These are phyloP conservation scores for Petunia hybrid DNA, from an alignment of 305 asterid genomes.

Conservation along the genomic window DNA sequence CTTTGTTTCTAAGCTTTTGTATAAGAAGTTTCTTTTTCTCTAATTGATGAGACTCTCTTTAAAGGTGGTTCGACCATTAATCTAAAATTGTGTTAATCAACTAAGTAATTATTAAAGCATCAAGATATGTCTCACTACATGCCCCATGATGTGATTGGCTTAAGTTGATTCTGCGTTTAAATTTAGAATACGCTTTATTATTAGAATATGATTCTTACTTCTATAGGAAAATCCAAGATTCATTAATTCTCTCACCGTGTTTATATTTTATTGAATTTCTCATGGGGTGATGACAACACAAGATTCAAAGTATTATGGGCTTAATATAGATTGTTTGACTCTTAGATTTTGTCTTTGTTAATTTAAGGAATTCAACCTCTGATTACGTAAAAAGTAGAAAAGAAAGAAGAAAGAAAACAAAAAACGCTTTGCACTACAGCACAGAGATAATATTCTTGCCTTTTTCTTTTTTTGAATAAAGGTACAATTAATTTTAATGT, in stretches of 20 bases:
- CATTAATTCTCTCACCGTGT: not conserved
- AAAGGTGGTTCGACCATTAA: not conserved
- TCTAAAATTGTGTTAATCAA: not conserved
- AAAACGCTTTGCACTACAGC: not conserved
- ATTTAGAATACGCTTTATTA: not conserved
- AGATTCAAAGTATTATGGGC: not conserved
- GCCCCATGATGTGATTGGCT: not conserved
- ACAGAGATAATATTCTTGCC: not conserved
- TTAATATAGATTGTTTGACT: not conserved
- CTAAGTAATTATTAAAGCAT: not conserved
- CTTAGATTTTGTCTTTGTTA: not conserved
- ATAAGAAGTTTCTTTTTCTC: not conserved
- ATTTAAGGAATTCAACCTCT: not conserved
- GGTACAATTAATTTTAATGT: not conserved
- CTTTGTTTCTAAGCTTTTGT: slow-evolving; percentile 1
- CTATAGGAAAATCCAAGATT: not conserved
- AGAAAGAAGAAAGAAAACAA: not conserved
- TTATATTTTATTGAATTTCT: not conserved
- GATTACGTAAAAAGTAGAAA: not conserved
- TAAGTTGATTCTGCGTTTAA: not conserved
- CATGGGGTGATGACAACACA: not conserved
- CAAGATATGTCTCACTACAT: not conserved
- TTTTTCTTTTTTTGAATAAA: not conserved
- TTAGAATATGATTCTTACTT: not conserved
- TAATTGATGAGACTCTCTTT: not conserved